Evolutionary conservation across 2,329 filamentous ascomycete species (phyloP).

Genomic region (Penicillium sp.): DNA sequence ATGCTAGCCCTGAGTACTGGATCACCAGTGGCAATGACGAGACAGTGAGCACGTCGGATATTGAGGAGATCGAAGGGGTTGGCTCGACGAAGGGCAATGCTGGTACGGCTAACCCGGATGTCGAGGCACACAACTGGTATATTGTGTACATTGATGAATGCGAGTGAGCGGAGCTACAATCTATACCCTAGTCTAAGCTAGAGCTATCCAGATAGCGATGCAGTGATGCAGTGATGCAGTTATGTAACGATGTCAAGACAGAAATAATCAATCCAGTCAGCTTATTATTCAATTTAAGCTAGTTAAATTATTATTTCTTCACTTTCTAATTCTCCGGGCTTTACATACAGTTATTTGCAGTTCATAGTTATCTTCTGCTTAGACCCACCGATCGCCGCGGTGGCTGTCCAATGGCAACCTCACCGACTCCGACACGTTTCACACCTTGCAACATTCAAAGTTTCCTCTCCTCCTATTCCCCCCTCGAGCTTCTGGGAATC

Average conservation of each 20-base stretch:
- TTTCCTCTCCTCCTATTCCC: not conserved
- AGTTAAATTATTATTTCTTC: not conserved
- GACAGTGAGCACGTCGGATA: conserved; percentile 35
- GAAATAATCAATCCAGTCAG: not conserved
- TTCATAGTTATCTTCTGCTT: not conserved
- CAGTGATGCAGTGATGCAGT: too few species aligned
- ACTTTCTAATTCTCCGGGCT: too few species aligned
- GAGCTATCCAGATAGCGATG: too few species aligned
- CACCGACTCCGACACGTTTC: conserved; percentile 4
- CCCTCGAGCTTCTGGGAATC: too few species aligned
- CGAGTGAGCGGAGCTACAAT: conserved; percentile 10
- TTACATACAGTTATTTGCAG: too few species aligned
- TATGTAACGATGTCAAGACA: too few species aligned
- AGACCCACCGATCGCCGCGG: conserved; percentile 14
- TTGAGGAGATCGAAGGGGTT: conserved; percentile 38
- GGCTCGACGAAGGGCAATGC: conserved; percentile 40
- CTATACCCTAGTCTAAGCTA: not conserved
- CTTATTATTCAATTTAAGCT: too few species aligned
- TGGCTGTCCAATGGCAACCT: conserved; percentile 5
- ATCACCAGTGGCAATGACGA: conserved; percentile 37
- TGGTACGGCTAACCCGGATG: conserved; percentile 28
- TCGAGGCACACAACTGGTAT: conserved; percentile 43
- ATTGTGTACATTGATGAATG: conserved; percentile 32
- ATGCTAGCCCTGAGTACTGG: conserved; percentile 48
- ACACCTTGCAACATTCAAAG: not conserved